Conservation (phyloP, 192 early-diverging fungal genomes). For the Podila horticola region DNA sequence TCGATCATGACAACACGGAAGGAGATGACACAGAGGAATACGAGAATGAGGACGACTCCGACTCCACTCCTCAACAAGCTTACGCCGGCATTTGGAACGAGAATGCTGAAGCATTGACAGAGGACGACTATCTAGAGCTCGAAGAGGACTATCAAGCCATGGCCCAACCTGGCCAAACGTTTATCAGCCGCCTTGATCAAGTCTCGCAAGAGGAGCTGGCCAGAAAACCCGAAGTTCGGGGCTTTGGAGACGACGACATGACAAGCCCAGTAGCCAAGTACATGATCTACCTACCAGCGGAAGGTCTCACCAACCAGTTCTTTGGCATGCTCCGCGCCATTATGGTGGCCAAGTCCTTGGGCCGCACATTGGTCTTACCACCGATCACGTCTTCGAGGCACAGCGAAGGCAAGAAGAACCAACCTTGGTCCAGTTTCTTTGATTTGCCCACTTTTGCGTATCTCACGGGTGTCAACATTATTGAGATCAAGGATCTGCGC, state of each 20-base stretch:
- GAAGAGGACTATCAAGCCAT: constrained; percentile 18
- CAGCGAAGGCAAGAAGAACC: constrained; percentile 10
- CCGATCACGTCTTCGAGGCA: constrained; percentile 14
- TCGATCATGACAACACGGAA: neutral
- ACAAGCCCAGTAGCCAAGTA: neutral
- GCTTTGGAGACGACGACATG: constrained; percentile 7
- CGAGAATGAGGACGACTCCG: neutral
- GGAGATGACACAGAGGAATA: neutral
- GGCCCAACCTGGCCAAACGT: neutral
- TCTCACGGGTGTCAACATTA: constrained; percentile 30
- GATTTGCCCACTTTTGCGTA: constrained; percentile 39
- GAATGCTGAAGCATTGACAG: constrained; percentile 7
- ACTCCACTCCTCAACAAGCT: constrained; percentile 11
- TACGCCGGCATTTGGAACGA: constrained; percentile 29
- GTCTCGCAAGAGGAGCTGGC: neutral
- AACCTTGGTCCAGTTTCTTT: constrained; percentile 41
- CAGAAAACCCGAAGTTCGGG: neutral
- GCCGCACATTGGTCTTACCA: constrained; percentile 37
- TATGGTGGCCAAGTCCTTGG: constrained; percentile 29
- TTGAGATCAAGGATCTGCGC: constrained; percentile 23
- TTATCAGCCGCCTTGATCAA: neutral
- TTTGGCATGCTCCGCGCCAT: constrained; percentile 36
- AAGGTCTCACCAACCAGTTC: constrained; percentile 30
- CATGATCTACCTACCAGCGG: constrained; percentile 34
- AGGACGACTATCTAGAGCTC: constrained; percentile 32